A percentile compares a stretch with the other conserved stretches of the same genome.
Evolutionary conservation across 768 basidiomycete species (phyloP).

Genomic region (Tylopilus vinaceipallidus): DNA sequence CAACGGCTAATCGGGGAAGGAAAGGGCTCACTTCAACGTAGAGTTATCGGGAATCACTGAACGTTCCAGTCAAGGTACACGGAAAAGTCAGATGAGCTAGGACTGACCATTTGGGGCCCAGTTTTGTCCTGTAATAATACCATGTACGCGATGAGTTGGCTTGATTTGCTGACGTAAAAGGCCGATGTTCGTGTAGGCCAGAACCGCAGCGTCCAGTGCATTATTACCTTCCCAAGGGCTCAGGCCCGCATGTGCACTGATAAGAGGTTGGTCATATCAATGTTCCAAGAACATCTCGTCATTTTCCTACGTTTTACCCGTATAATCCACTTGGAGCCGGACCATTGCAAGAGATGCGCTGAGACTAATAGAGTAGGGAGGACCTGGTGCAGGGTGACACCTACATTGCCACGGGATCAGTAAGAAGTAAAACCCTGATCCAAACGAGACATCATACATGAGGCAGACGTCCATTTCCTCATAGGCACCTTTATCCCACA

Average conservation of each 20-base stretch:
- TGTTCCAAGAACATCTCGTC: background rate
- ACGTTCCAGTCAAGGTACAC: background rate
- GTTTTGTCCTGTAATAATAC: conserved; percentile 71
- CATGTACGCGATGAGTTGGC: conserved; percentile 78
- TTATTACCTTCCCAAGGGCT: conserved; percentile 87
- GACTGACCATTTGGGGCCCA: conserved; percentile 70
- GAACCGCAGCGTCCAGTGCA: conserved; percentile 83
- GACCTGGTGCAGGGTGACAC: conserved; percentile 83
- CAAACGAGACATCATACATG: conserved; percentile 47
- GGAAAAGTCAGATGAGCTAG: background rate
- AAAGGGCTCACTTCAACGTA: conserved; percentile 54
- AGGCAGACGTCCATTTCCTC: conserved; percentile 74
- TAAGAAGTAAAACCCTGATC: background rate
- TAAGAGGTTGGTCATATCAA: background rate
- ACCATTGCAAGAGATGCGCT: conserved; percentile 63
- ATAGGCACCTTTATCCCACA: conserved; percentile 74
- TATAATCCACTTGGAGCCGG: conserved; percentile 59
- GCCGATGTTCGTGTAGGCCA: conserved; percentile 78
- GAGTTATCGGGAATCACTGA: conserved; percentile 83
- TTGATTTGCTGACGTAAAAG: conserved; percentile 79
- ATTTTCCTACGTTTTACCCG: conserved; percentile 63
- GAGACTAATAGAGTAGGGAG: conserved; percentile 63
- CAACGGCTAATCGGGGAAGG: background rate
- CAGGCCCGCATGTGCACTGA: conserved; percentile 72
- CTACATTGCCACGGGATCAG: conserved; percentile 33